Conservation (phyloP, 768 basidiomycete genomes). For the Kwoniella bestiolae region DNA sequence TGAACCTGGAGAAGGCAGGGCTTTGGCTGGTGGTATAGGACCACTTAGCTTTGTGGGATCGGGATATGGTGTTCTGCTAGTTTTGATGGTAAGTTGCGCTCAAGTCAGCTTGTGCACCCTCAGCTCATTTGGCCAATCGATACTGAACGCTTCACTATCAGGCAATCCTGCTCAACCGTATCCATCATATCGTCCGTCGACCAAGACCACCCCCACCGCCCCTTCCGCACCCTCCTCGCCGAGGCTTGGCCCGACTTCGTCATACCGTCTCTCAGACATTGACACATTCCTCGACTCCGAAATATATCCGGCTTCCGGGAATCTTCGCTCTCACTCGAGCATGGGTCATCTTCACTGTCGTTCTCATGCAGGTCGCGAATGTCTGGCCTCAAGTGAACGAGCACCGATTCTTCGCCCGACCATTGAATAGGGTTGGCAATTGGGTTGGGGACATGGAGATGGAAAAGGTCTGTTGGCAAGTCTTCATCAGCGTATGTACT, state of each 20-base stretch:
- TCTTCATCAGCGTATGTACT: constrained; percentile 50
- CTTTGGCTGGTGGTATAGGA: constrained; percentile 48
- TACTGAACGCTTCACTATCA: constrained; percentile 2
- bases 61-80: constrained; percentile 50
- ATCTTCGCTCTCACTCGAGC: constrained; percentile 39
- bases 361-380: constrained; percentile 49
- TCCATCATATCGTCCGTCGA: constrained; percentile 51
- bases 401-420: constrained; percentile 14
- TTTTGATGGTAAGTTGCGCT: constrained; percentile 45
- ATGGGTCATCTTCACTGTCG: constrained; percentile 43
- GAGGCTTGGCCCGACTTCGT: constrained; percentile 24
- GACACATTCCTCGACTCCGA: constrained; percentile 30
- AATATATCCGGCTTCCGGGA: constrained; percentile 46
- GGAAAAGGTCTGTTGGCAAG: constrained; percentile 52
- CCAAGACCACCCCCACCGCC: constrained; percentile 41
- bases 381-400: constrained; percentile 37
- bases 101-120: too few species aligned
- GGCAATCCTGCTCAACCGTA: constrained; percentile 51
- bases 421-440: constrained; percentile 26
- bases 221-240: constrained; percentile 32
- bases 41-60: constrained; percentile 48
- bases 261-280: constrained; percentile 25
- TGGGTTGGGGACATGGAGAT: constrained; percentile 50
- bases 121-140: neutral
- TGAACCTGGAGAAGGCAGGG: constrained; percentile 50